Evolutionary conservation across 805 yeast species (phyloP).

Genomic region (Pichia gijzeniarum): DNA sequence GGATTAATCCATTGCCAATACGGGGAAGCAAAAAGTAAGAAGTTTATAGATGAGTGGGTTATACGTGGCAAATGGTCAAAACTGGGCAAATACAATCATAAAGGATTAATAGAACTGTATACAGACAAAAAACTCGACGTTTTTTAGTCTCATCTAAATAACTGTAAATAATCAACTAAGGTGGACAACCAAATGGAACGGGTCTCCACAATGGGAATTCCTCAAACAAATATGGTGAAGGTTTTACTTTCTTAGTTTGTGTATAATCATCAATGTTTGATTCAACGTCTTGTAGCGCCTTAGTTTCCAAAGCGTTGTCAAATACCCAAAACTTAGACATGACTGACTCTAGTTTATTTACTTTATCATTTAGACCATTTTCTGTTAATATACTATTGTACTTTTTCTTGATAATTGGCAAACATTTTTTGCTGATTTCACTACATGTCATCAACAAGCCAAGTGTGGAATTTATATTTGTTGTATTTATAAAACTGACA

Average conservation of each 20-base stretch:
- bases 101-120: constrained; percentile 23
- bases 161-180: neutral
- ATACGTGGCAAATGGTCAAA: constrained; percentile 20
- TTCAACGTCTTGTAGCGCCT: constrained; percentile 6
- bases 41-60: constrained; percentile 26
- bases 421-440: constrained; percentile 5
- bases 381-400: neutral
- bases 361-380: constrained; percentile 9
- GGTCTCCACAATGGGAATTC: constrained; percentile 40
- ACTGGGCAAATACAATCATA: constrained; percentile 18
- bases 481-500: constrained; percentile 15
- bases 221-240: constrained; percentile 25
- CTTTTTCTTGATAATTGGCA: constrained; percentile 1
- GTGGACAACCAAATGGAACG: constrained; percentile 44
- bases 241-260: constrained; percentile 10
- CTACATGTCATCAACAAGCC: constrained; percentile 11
- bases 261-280: neutral
- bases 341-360: constrained; percentile 14
- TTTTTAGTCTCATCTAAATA: constrained; percentile 1
- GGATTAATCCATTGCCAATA: constrained; percentile 25
- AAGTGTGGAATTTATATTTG: constrained; percentile 11
- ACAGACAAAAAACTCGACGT: constrained; percentile 9
- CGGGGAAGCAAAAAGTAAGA: constrained; percentile 16
- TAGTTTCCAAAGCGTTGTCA: constrained; percentile 3
- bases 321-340: constrained; percentile 23